Evolutionary conservation across 345 rosid genomes (phyloP).

Genomic region (Aquilaria malaccensis): DNA sequence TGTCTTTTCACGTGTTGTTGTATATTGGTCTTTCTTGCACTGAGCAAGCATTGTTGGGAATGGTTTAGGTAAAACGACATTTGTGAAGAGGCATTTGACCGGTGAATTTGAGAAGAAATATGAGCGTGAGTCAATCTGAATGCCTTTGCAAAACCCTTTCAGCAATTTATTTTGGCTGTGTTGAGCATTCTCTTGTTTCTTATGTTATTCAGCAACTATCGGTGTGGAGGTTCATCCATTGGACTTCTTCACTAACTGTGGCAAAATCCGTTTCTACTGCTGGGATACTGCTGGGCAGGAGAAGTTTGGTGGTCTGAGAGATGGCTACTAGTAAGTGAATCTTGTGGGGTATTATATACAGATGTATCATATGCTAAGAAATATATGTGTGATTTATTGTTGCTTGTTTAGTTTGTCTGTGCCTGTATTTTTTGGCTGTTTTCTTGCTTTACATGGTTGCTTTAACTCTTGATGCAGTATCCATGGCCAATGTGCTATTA

Average conservation of each 20-base stretch:
- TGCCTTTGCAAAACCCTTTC: background rate
- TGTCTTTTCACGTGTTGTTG: background rate
- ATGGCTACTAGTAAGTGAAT: constrained; percentile 84
- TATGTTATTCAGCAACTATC: constrained; percentile 54
- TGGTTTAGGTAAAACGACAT: constrained; percentile 76
- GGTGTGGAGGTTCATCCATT: constrained; percentile 96
- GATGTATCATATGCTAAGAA: too few species aligned
- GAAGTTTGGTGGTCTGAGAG: constrained; percentile 92
- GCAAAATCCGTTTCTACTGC: constrained; percentile 86
- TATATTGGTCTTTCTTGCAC: too few species aligned
- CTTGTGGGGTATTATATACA: too few species aligned
- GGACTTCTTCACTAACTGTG: constrained; percentile 91
- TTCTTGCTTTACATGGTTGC: background rate
- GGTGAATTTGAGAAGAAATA: constrained; percentile 98
- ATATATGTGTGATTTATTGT: too few species aligned
- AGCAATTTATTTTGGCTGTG: background rate
- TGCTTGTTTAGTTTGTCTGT: background rate
- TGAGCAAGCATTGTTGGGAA: background rate
- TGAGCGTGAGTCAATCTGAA: constrained; percentile 52
- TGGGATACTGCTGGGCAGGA: constrained; percentile 99
- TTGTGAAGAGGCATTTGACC: constrained; percentile 86
- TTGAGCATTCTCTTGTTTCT: background rate
- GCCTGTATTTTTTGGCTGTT: background rate
- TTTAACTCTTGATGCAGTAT: constrained; percentile 43
- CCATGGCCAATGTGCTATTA: constrained; percentile 97